A percentile compares a stretch with the other conserved stretches of the same genome.
phyloP scores from a whole-genome alignment of 805 yeast genomes.

The Candida ortonii region DNA sequence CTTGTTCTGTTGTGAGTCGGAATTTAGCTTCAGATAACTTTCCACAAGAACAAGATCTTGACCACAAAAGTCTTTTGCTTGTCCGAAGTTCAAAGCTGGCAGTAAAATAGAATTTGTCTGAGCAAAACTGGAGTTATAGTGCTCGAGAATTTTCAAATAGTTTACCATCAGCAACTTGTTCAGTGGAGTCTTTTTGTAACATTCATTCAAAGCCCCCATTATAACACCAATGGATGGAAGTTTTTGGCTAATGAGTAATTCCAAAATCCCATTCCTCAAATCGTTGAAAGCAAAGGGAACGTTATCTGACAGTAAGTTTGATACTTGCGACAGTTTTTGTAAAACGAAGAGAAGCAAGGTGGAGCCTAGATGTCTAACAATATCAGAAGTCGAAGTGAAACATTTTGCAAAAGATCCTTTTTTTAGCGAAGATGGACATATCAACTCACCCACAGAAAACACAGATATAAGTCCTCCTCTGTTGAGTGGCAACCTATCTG shows the following conservation, averaged over 20 bases:
- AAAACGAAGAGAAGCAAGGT: conserved; percentile 57
- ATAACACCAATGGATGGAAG: conserved; percentile 54
- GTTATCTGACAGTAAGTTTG: conserved; percentile 22
- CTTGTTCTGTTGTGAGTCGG: conserved; percentile 45
- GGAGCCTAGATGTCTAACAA: conserved; percentile 62
- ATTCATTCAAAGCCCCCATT: conserved; percentile 42
- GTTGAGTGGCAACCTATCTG: conserved; percentile 4
- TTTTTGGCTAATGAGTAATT: conserved; percentile 20
- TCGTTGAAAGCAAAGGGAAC: conserved; percentile 13
- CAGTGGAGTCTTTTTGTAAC: conserved; percentile 33
- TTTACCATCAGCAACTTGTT: conserved; percentile 49
- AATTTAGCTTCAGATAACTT: conserved; percentile 59
- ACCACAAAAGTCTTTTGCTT: conserved; percentile 38
- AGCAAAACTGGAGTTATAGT: conserved; percentile 22
- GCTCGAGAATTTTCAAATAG: conserved; percentile 38
- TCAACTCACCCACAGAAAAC: conserved; percentile 46
- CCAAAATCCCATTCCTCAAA: conserved; percentile 22
- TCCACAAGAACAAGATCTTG: conserved; percentile 59
- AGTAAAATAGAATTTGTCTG: conserved; percentile 19
- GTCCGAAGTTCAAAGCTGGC: conserved; percentile 26
- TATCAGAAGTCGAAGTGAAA: conserved; percentile 44
- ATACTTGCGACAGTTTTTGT: conserved; percentile 47
- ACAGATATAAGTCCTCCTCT: conserved; percentile 8
- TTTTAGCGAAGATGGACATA: conserved; percentile 64
- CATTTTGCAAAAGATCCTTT: conserved; percentile 57